Evolutionary conservation across 2,329 filamentous ascomycete species (phyloP).

Genomic region (Penicillium oxalicum): DNA sequence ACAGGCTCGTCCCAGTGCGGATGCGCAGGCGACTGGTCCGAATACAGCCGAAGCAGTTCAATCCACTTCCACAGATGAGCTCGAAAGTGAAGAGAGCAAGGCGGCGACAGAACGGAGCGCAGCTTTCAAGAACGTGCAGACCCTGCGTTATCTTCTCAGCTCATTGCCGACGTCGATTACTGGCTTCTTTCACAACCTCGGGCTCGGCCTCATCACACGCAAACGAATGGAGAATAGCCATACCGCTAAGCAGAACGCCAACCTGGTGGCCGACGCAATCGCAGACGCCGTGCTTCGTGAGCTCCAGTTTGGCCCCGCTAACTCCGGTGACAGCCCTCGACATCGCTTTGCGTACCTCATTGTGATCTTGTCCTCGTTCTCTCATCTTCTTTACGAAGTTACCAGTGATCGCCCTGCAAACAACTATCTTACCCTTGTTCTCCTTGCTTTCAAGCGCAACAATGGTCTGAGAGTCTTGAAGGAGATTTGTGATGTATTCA

Average conservation of each 20-base stretch:
- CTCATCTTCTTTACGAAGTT: constrained; percentile 69
- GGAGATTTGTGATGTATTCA: constrained; percentile 64
- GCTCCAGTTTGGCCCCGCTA: constrained; percentile 49
- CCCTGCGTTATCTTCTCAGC: constrained; percentile 68
- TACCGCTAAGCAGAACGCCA: constrained; percentile 51
- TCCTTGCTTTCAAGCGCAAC: constrained; percentile 79
- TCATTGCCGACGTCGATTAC: constrained; percentile 75
- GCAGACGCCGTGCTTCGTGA: constrained; percentile 65
- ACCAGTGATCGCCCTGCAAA: constrained; percentile 47
- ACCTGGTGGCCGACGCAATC: constrained; percentile 60
- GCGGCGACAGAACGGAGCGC: constrained; percentile 26
- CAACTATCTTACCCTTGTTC: constrained; percentile 61
- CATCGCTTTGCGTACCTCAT: constrained; percentile 73
- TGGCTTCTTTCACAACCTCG: constrained; percentile 77
- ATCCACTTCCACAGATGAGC: constrained; percentile 10
- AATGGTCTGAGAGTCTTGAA: constrained; percentile 71
- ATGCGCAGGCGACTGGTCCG: constrained; percentile 23
- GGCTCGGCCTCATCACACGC: constrained; percentile 71
- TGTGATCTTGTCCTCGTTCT: constrained; percentile 69
- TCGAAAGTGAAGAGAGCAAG: constrained; percentile 19
- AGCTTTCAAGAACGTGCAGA: constrained; percentile 69
- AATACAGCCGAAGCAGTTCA: constrained; percentile 16
- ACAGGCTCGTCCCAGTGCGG: constrained; percentile 21
- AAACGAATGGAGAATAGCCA: constrained; percentile 58
- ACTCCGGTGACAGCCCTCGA: constrained; percentile 48